Conservation (phyloP, 345 rosid species). For the Hibiscus mutabilis region DNA sequence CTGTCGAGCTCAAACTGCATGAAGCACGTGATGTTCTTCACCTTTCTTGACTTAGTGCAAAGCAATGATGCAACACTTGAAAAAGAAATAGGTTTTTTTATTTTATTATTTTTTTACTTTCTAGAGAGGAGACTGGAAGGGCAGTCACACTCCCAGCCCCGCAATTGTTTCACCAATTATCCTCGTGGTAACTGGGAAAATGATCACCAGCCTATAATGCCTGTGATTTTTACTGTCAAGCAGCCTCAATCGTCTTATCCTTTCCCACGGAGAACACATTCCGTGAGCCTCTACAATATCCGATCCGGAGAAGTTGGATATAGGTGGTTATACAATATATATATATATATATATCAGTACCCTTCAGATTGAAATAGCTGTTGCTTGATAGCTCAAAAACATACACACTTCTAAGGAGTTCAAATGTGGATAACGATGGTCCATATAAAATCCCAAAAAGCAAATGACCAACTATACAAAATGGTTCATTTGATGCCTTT, state of each 20-base stretch:
- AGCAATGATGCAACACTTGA: neutral
- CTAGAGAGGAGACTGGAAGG: neutral
- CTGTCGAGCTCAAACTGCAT: slow-evolving; percentile 7
- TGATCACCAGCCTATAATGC: neutral
- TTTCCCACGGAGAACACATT: neutral
- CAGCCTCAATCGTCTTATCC: neutral
- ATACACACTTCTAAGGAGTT: neutral
- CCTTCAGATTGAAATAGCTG: neutral
- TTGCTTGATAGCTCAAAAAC: neutral
- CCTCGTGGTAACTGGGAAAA: slow-evolving; percentile 1
- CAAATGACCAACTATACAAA: slow-evolving; percentile 13
- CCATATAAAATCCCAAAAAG: neutral
- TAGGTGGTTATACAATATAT: too few relatives aligned
- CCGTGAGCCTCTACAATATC: too few relatives aligned
- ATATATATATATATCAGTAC: neutral
- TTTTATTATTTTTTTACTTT: too few relatives aligned
- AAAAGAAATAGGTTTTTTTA: slow-evolving; percentile 11
- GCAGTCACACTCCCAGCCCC: neutral
- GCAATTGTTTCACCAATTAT: neutral
- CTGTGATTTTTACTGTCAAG: neutral
- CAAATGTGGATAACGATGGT: neutral
- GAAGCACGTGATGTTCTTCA: slow-evolving; percentile 16
- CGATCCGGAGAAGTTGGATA: too few relatives aligned
- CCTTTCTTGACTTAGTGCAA: slow-evolving; percentile 16
- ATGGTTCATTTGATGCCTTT: neutral